Conservation (phyloP, 441 rosid genomes). For the Erodium texanum region DNA sequence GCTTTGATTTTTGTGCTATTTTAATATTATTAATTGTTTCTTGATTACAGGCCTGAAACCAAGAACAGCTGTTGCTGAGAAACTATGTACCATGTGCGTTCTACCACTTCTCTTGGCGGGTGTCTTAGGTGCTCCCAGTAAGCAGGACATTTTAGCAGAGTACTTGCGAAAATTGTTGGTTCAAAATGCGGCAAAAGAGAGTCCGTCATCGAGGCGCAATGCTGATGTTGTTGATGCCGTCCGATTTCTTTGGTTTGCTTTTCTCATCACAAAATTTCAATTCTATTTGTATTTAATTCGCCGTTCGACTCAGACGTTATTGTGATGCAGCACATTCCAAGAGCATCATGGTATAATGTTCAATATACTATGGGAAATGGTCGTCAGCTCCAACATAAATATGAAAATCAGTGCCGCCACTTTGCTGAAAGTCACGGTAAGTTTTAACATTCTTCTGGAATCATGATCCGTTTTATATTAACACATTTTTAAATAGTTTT, state of each 20-base stretch:
- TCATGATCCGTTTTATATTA: slow-evolving; percentile 14
- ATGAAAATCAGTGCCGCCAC: slow-evolving; percentile 73
- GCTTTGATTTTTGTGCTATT: not conserved
- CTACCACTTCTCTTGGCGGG: slow-evolving; percentile 90
- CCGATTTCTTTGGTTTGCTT: slow-evolving; percentile 86
- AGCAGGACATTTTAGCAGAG: slow-evolving; percentile 51
- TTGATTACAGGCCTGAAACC: slow-evolving; percentile 71
- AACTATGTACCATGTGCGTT: slow-evolving; percentile 66
- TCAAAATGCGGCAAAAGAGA: slow-evolving; percentile 45
- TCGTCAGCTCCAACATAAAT: slow-evolving; percentile 63
- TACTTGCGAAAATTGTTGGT: slow-evolving; percentile 74
- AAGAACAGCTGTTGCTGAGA: slow-evolving; percentile 63
- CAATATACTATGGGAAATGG: slow-evolving; percentile 91
- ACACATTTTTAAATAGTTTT: slow-evolving; percentile 10
- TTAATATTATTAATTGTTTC: slow-evolving; percentile 18
- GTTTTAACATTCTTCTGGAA: slow-evolving; percentile 24
- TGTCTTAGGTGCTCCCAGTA: slow-evolving; percentile 79
- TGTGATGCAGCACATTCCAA: slow-evolving; percentile 64
- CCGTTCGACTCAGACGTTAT: slow-evolving; percentile 19
- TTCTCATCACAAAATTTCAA: not conserved
- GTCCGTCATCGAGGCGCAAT: slow-evolving; percentile 38
- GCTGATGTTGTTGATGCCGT: slow-evolving; percentile 66
- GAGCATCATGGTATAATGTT: slow-evolving; percentile 78
- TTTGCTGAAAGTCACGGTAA: slow-evolving; percentile 74
- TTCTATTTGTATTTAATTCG: slow-evolving; percentile 11